Base-by-base conservation (phyloP, 192 early-diverging fungal genomes). In the Podila horticola region DNA sequence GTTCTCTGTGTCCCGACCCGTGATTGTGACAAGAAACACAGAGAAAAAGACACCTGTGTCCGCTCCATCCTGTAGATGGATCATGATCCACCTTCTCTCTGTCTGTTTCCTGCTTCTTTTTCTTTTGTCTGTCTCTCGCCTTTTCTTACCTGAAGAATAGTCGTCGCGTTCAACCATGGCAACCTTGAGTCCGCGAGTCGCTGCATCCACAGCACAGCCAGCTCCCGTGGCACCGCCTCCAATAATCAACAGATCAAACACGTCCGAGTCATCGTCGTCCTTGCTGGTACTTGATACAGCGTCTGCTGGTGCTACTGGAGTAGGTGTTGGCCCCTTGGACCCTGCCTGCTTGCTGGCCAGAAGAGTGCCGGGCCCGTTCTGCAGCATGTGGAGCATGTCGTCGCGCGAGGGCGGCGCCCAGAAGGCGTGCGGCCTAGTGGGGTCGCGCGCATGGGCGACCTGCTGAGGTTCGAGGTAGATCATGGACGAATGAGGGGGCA, bases 121-220 rank as follows among this genome's bases (percentile, higher is more conserved):
- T 24, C 52, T 4, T 1, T 17, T 66, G 28, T 17, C 11, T 11
- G 31, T 24, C 52, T 4, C n/a, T 24, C 24, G 12, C 9, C 19
- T 24, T 26, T 22, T 55, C 74, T 60, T 84, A 93, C 91, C 93
- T 20, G 93, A 88, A 13, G 96, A 88, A 90, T 96, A 99, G 83
- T 99, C 97, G 76, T 99, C 96, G 58, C 95, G 86, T 84, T 99
- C 97, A 9, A 99, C 96, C 76, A 99, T 86, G 5, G 97, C 97
- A 36, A 97, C 95, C 26, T 90, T 93, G 34, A 99, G 84, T 48
- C 97, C 97, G 26, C 97, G 88, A 8, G 97, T 97, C 0, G 93
- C 94, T 22, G 96, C 97, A 83, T 99, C 97, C 30, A 99, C 86
- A 34, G 96, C 94, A 66, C 93, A 92, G 22, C 97, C 97, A 20